Conservation (phyloP, 2,329 filamentous ascomycete species). For the Aspergillus latus region DNA sequence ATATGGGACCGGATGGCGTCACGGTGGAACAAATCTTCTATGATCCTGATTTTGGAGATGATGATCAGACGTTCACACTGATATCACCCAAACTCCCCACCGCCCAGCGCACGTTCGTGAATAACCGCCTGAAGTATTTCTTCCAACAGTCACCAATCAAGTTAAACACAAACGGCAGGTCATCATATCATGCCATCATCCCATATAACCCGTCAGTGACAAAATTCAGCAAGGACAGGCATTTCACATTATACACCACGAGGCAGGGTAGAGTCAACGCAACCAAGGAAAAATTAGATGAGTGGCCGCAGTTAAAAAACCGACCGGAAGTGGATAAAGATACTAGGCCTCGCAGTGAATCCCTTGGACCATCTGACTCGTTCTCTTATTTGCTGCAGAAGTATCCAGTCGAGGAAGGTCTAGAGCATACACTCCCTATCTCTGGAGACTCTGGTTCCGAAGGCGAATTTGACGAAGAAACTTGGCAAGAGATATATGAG, state of each 20-base stretch:
- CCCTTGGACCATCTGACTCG: constrained; percentile 17
- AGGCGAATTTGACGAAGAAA: constrained; percentile 59
- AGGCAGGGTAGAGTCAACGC: constrained; percentile 25
- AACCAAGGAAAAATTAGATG: constrained; percentile 27
- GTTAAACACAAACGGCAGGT: constrained; percentile 21
- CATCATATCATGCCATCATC: constrained; percentile 27
- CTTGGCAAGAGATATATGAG: constrained; percentile 61
- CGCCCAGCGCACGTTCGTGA: constrained; percentile 33
- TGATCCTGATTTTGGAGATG: constrained; percentile 29
- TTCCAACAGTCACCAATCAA: constrained; percentile 27
- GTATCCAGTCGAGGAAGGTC: constrained; percentile 42
- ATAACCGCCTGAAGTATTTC: constrained; percentile 29
- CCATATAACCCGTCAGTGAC: constrained; percentile 27
- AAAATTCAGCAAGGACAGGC: constrained; percentile 16
- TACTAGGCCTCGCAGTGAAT: background rate
- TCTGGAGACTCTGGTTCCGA: constrained; percentile 58
- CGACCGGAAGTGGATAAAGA: background rate
- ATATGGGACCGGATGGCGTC: constrained; percentile 42
- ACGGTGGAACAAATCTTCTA: constrained; percentile 47
- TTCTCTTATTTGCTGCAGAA: constrained; percentile 43
- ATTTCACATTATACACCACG: constrained; percentile 34
- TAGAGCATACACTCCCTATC: constrained; percentile 49
- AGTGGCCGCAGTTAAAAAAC: constrained; percentile 30
- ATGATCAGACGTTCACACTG: constrained; percentile 29
- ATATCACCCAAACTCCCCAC: constrained; percentile 23